Conservation (phyloP, 257 asterid genomes). For the Plectranthus barbatus region DNA sequence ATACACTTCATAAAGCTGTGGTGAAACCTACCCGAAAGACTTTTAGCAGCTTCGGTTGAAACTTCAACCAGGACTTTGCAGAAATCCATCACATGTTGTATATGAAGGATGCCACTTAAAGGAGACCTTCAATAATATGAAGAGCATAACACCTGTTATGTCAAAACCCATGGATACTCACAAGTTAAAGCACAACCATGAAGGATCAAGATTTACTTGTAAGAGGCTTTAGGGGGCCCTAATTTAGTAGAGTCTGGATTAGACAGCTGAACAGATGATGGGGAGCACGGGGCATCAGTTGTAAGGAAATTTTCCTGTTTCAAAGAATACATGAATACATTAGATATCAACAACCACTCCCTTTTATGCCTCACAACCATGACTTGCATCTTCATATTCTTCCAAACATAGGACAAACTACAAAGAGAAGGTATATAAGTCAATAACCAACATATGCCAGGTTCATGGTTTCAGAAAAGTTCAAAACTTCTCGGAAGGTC, state of each 20-base stretch:
- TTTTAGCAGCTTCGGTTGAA: constrained; percentile 48
- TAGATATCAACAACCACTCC: neutral
- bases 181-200: neutral
- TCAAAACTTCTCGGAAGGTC: neutral
- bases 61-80: constrained; percentile 45
- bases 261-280: constrained; percentile 19
- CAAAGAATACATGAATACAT: constrained; percentile 12
- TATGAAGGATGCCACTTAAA: constrained; percentile 43
- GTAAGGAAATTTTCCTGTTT: constrained; percentile 34
- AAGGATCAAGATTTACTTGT: constrained; percentile 29
- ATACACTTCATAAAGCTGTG: too few relatives aligned
- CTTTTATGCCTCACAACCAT: too few relatives aligned
- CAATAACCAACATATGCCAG: neutral
- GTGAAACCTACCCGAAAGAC: constrained; percentile 35
- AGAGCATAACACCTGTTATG: neutral
- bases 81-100: constrained; percentile 44
- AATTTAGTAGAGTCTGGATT: constrained; percentile 20
- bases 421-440: neutral
- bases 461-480: neutral
- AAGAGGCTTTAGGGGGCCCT: constrained; percentile 30
- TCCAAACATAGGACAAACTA: neutral
- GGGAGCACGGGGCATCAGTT: constrained; percentile 21
- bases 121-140: constrained; percentile 36
- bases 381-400: neutral
- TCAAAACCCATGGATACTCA: neutral